phyloP scores from a whole-genome alignment of 176 grass and related monocot genomes.

The Coix lacrymajobi region DNA sequence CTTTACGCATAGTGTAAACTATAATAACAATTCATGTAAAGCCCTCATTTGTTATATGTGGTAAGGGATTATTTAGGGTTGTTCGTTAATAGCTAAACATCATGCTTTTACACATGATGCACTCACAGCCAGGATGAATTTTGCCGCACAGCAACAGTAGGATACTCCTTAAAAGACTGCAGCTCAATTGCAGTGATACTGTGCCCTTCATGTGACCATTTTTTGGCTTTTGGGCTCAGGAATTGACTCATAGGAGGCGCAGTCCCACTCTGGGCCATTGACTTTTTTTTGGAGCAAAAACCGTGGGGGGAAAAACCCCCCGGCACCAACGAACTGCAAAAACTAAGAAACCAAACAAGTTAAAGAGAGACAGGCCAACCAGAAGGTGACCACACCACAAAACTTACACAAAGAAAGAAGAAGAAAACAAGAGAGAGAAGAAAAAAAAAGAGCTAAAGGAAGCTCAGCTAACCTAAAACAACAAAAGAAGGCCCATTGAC shows the following conservation, averaged over 20 bases:
- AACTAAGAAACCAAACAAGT: too few relatives aligned
- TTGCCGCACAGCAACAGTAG: not conserved
- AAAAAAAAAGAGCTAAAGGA: too few relatives aligned
- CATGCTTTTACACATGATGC: not conserved
- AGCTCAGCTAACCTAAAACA: too few relatives aligned
- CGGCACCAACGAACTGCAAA: too few relatives aligned
- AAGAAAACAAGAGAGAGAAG: too few relatives aligned
- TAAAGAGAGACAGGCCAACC: too few relatives aligned
- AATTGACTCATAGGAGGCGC: not conserved
- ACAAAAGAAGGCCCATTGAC: too few relatives aligned
- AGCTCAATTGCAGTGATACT: not conserved
- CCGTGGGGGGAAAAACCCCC: too few relatives aligned
- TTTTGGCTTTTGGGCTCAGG: not conserved
- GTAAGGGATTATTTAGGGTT: not conserved
- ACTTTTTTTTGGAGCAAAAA: too few relatives aligned
- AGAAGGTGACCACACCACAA: too few relatives aligned
- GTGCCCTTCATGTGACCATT: not conserved
- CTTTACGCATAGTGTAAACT: not conserved
- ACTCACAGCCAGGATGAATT: not conserved
- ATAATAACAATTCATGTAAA: not conserved
- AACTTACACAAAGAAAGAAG: too few relatives aligned
- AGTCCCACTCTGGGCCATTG: not conserved
- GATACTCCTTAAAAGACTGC: not conserved
- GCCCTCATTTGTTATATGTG: not conserved
- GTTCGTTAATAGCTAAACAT: not conserved